These are phyloP conservation scores for Fomitopsis serialis DNA, from an alignment of 768 basidiomycete genomes.

Conservation along the genomic window DNA sequence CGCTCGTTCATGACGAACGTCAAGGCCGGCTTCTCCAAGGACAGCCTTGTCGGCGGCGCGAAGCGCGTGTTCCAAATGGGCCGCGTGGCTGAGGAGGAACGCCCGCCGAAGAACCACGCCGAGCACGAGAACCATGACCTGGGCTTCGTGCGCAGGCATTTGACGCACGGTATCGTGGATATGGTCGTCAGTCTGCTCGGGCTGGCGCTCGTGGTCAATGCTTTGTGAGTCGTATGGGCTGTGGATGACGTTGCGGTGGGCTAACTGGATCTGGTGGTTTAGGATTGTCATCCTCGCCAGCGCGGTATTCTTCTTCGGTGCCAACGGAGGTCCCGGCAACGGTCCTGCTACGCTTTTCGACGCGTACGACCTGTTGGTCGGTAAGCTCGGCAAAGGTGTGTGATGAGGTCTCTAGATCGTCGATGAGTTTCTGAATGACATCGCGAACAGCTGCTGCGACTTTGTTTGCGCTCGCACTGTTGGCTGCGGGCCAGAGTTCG, in stretches of 20 bases:
- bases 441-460: conserved; percentile 58
- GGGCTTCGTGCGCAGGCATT: conserved; percentile 33
- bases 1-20: neutral
- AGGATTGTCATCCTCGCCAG: conserved; percentile 81
- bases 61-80: neutral
- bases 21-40: conserved; percentile 4
- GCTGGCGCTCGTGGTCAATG: conserved; percentile 86
- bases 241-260: neutral
- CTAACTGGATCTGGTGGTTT: conserved; percentile 1
- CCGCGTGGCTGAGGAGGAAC: conserved; percentile 20
- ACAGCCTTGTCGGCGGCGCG: neutral
- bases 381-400: conserved; percentile 62
- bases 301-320: conserved; percentile 70
- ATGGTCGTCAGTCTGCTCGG: conserved; percentile 60
- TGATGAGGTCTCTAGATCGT: neutral
- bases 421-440: neutral
- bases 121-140: conserved; percentile 28
- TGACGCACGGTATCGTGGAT: conserved; percentile 42
- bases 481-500: conserved; percentile 86
- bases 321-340: conserved; percentile 26
- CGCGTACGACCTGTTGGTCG: conserved; percentile 67
- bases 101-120: conserved; percentile 38
- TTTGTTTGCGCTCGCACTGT: conserved; percentile 81
- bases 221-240: conserved; percentile 43
- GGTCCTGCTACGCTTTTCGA: conserved; percentile 79